phyloP scores from a whole-genome alignment of 1,139 yeast genomes.

The Suhomyces kunorum region DNA sequence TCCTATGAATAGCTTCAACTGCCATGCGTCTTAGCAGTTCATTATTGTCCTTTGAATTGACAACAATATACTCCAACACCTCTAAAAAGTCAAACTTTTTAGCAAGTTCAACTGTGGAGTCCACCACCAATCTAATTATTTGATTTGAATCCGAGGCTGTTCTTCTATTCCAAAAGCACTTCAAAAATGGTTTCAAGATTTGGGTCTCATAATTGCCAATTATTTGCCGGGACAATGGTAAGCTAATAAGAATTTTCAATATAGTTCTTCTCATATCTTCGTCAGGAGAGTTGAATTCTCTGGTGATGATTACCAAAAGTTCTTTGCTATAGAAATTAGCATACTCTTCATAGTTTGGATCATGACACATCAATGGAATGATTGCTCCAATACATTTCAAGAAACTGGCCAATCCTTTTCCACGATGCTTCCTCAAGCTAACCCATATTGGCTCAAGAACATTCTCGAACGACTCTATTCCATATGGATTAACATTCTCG shows the following conservation, averaged over 20 bases:
- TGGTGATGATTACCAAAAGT: conserved; percentile 60
- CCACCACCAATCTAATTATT: conserved; percentile 61
- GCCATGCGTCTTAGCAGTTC: conserved; percentile 82
- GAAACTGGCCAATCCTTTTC: conserved; percentile 74
- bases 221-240: conserved; percentile 36
- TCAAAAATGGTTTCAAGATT: conserved; percentile 64
- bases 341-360: conserved; percentile 59
- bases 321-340: conserved; percentile 78
- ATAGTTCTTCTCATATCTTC: conserved; percentile 86
- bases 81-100: conserved; percentile 65
- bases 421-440: conserved; percentile 77
- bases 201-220: conserved; percentile 37
- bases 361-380: conserved; percentile 77
- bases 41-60: conserved; percentile 74
- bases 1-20: conserved; percentile 57
- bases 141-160: conserved; percentile 55
- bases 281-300: conserved; percentile 82
- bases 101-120: conserved; percentile 70
- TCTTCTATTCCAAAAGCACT: conserved; percentile 77
- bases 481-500: conserved; percentile 85
- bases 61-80: conserved; percentile 58
- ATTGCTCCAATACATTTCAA: conserved; percentile 77
- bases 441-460: conserved; percentile 77
- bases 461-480: conserved; percentile 80
- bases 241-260: conserved; percentile 38